Evolutionary conservation across 495 filamentous ascomycete genomes (phyloP).

Genomic region (Sporormia fimetaria): DNA sequence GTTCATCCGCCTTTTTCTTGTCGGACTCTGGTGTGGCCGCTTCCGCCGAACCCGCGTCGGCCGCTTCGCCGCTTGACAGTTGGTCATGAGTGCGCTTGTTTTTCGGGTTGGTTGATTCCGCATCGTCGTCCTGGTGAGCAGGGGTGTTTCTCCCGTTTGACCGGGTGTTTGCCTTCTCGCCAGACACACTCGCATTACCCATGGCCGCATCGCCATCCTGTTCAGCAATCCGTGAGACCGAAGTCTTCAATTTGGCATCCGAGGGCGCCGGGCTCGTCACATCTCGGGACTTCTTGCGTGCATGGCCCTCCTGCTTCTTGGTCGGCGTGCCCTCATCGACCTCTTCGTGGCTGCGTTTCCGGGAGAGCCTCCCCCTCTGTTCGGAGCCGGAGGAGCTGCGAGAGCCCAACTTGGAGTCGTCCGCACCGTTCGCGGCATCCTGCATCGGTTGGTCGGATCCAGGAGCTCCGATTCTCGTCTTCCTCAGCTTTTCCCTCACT

Average conservation of each 20-base stretch:
- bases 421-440: constrained; percentile 18
- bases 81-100: constrained; percentile 28
- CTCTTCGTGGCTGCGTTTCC: constrained; percentile 46
- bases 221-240: constrained; percentile 12
- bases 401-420: background rate
- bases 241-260: constrained; percentile 14
- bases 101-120: constrained; percentile 21
- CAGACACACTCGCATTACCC: constrained; percentile 3
- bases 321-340: constrained; percentile 18
- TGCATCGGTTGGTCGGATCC: constrained; percentile 13
- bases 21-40: background rate
- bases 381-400: constrained; percentile 18
- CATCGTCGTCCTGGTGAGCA: constrained; percentile 6
- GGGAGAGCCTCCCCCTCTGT: constrained; percentile 34
- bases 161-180: background rate
- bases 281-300: constrained; percentile 32
- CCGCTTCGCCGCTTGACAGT: constrained; percentile 8
- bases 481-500: constrained; percentile 50
- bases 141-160: constrained; percentile 2
- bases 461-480: constrained; percentile 42
- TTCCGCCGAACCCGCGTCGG: background rate
- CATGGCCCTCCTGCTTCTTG: constrained; percentile 23
- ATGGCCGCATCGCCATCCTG: constrained; percentile 13
- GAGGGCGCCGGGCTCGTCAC: constrained; percentile 11
- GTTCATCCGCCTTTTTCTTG: constrained; percentile 16